phyloP scores from a whole-genome alignment of 2,329 filamentous ascomycete genomes.

The Fusarium sp. region DNA sequence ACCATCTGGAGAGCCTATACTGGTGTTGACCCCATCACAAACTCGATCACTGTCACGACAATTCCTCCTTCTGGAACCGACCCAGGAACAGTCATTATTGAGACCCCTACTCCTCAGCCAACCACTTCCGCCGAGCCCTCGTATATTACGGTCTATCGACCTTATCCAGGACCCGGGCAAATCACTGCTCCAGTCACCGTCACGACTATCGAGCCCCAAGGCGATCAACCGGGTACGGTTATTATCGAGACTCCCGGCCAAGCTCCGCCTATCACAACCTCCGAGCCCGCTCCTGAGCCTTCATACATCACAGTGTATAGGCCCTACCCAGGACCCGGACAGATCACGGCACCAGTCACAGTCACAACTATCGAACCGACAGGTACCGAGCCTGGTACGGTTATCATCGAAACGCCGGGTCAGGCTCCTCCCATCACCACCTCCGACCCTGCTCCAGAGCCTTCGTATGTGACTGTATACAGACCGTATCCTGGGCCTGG shows the following conservation, averaged over 20 bases:
- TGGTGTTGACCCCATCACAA: too few species aligned
- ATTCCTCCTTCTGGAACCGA: background rate
- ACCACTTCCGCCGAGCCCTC: background rate
- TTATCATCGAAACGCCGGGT: background rate
- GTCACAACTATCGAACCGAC: background rate
- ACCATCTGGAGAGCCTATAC: too few species aligned
- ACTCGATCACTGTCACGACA: too few species aligned
- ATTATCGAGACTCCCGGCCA: slow-evolving; percentile 28
- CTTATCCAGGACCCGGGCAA: background rate
- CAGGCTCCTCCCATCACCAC: background rate
- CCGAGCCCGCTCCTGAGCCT: background rate
- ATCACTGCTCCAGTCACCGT: slow-evolving; percentile 3
- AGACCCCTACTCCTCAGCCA: slow-evolving; percentile 14
- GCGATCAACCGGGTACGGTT: slow-evolving; percentile 8
- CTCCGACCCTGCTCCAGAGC: background rate
- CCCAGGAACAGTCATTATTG: slow-evolving; percentile 30
- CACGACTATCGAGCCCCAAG: slow-evolving; percentile 3
- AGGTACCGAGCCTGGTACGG: background rate
- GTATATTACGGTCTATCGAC: background rate
- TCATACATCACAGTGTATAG: background rate
- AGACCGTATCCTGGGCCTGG: background rate
- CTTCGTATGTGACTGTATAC: background rate
- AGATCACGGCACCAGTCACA: background rate
- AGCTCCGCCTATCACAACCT: background rate
- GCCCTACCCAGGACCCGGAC: background rate